Evolutionary conservation across 805 yeast species (phyloP).

Genomic region (Metschnikowia kunwiensis): DNA sequence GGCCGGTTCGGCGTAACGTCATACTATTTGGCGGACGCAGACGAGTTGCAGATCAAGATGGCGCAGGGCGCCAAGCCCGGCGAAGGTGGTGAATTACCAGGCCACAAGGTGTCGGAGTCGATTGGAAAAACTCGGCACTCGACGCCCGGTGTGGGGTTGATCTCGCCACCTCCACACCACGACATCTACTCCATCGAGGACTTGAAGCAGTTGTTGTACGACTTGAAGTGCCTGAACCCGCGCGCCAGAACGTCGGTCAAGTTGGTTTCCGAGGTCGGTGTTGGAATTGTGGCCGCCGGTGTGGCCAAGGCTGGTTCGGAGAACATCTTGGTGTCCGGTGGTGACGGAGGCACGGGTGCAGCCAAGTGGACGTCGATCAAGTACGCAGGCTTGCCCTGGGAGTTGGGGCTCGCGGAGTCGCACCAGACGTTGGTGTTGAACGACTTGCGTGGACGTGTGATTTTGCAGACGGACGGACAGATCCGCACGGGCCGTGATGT

Average conservation of each 20-base stretch:
- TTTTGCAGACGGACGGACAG: constrained; percentile 98
- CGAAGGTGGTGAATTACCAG: constrained; percentile 99
- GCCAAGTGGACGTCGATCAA: constrained; percentile 96
- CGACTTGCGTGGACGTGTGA: constrained; percentile 92
- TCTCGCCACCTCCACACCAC: constrained; percentile 98
- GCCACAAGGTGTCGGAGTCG: constrained; percentile 80
- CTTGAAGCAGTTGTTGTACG: constrained; percentile 93
- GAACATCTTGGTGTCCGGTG: constrained; percentile 92
- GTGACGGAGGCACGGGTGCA: constrained; percentile 99
- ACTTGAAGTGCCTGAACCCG: constrained; percentile 94
- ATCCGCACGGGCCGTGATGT: constrained; percentile 95
- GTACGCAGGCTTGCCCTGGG: constrained; percentile 99
- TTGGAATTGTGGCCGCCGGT: constrained; percentile 98
- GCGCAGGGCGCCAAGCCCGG: constrained; percentile 99
- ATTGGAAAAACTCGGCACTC: constrained; percentile 97
- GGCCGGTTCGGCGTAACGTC: constrained; percentile 98
- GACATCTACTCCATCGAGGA: constrained; percentile 98
- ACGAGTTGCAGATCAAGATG: constrained; percentile 96
- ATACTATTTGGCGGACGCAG: constrained; percentile 90
- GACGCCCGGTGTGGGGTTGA: constrained; percentile 93
- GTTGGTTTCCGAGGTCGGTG: constrained; percentile 97
- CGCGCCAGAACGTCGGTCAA: constrained; percentile 96
- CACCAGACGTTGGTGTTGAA: constrained; percentile 95
- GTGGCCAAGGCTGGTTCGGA: constrained; percentile 99
- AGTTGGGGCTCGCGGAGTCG: constrained; percentile 94